These are phyloP conservation scores for Penicillium nucicola DNA, from an alignment of 495 filamentous ascomycete genomes.

Conservation along the genomic window DNA sequence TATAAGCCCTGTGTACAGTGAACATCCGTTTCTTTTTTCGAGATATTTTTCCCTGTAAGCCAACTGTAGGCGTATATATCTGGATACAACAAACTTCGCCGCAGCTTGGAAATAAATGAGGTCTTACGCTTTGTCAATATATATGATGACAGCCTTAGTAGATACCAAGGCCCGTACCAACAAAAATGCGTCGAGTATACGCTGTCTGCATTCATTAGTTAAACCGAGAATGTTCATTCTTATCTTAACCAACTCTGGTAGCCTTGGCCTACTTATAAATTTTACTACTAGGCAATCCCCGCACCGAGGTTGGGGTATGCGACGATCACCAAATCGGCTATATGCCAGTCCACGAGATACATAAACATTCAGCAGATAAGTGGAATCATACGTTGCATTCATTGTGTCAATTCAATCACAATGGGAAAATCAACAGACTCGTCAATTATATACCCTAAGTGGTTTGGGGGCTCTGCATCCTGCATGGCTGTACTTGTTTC, in stretches of 20 bases:
- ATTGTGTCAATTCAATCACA: neutral
- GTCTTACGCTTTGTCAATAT: too few species aligned
- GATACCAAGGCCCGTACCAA: too few species aligned
- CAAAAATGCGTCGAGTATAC: too few species aligned
- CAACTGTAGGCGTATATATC: neutral
- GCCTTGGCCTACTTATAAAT: too few species aligned
- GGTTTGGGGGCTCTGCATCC: constrained; percentile 44
- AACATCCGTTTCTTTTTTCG: constrained; percentile 23
- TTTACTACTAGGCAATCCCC: neutral
- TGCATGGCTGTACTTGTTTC: constrained; percentile 41
- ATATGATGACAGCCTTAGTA: too few species aligned
- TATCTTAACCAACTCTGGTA: too few species aligned
- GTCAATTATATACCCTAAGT: constrained; percentile 31
- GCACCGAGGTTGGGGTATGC: neutral
- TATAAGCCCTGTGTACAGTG: constrained; percentile 35
- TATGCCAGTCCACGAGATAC: neutral
- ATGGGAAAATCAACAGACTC: constrained; percentile 1
- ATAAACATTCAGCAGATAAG: neutral
- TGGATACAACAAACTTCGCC: too few species aligned
- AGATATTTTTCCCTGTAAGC: neutral
- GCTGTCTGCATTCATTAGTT: too few species aligned
- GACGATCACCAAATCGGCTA: constrained; percentile 1
- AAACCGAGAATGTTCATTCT: too few species aligned
- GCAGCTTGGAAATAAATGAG: too few species aligned
- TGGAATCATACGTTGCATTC: neutral